phyloP scores from a whole-genome alignment of 2,329 filamentous ascomycete species.

The Biscogniauxia marginata region DNA sequence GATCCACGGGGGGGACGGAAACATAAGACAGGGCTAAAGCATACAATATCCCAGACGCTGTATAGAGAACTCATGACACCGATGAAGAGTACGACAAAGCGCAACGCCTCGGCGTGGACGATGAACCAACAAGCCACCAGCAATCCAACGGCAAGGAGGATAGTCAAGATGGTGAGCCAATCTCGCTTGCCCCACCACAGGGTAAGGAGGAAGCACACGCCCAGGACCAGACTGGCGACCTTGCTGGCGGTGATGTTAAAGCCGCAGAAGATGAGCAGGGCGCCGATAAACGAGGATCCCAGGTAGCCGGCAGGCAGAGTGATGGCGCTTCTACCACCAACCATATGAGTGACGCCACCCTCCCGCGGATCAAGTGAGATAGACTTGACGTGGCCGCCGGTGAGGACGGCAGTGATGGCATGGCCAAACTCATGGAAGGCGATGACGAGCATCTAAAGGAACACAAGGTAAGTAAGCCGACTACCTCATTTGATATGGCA shows the following conservation, averaged over 20 bases:
- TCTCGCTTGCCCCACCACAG: slow-evolving; percentile 79
- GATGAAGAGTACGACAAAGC: slow-evolving; percentile 76
- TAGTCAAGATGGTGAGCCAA: slow-evolving; percentile 72
- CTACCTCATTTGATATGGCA: neutral
- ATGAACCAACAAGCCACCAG: slow-evolving; percentile 79
- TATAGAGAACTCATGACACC: slow-evolving; percentile 81
- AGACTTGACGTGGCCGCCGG: slow-evolving; percentile 70
- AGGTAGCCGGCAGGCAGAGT: slow-evolving; percentile 78
- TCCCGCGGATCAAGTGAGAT: slow-evolving; percentile 74
- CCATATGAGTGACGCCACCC: slow-evolving; percentile 76
- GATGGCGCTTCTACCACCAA: slow-evolving; percentile 66
- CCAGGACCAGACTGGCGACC: slow-evolving; percentile 71
- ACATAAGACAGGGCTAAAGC: slow-evolving; percentile 19
- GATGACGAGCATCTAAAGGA: slow-evolving; percentile 72
- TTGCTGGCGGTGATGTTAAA: slow-evolving; percentile 82
- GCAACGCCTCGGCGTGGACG: slow-evolving; percentile 68
- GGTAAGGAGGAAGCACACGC: slow-evolving; percentile 73
- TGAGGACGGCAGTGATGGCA: slow-evolving; percentile 69
- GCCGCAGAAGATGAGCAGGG: slow-evolving; percentile 74
- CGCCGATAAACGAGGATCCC: slow-evolving; percentile 74
- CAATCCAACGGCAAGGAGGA: slow-evolving; percentile 68
- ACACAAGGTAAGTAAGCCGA: slow-evolving; percentile 9
- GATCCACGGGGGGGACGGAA: neutral
- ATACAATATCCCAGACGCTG: slow-evolving; percentile 76
- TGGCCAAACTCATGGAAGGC: slow-evolving; percentile 81